phyloP scores from a whole-genome alignment of 2,329 filamentous ascomycete species.

The Fusarium udum region DNA sequence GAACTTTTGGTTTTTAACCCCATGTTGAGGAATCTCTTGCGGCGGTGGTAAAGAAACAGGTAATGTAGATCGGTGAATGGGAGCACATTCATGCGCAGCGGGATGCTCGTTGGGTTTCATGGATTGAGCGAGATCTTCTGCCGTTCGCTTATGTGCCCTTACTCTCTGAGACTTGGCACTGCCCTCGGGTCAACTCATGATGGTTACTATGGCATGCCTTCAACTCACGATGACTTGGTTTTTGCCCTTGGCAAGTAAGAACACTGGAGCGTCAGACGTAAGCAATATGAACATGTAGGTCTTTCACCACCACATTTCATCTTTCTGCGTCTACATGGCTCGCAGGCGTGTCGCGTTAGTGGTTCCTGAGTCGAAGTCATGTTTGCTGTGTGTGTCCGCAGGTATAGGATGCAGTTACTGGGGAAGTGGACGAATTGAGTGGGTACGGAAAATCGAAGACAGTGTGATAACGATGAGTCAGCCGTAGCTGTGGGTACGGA shows the following conservation, averaged over 20 bases:
- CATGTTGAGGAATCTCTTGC: neutral
- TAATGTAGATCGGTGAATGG: rapidly evolving
- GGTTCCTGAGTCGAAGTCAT: neutral
- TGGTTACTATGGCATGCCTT: rapidly evolving
- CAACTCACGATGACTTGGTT: neutral
- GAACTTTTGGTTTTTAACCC: neutral
- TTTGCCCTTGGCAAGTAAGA: neutral
- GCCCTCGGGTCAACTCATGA: rapidly evolving
- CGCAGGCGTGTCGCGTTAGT: neutral
- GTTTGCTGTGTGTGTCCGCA: neutral
- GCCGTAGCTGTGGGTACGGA: neutral
- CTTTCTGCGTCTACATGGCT: neutral
- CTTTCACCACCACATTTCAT: neutral
- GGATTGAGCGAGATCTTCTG: neutral
- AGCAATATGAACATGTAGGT: neutral
- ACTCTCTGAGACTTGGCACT: too few relatives aligned
- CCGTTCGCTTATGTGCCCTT: rapidly evolving
- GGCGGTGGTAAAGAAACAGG: neutral
- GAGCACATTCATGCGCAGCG: neutral
- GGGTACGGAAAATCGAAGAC: neutral
- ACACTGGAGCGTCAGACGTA: rapidly evolving
- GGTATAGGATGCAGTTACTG: neutral
- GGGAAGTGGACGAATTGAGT: neutral
- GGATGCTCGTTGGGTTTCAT: neutral
- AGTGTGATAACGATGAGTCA: neutral